Evolutionary conservation across 116 monocot species (phyloP).

Genomic region (Posidonia oceanica): DNA sequence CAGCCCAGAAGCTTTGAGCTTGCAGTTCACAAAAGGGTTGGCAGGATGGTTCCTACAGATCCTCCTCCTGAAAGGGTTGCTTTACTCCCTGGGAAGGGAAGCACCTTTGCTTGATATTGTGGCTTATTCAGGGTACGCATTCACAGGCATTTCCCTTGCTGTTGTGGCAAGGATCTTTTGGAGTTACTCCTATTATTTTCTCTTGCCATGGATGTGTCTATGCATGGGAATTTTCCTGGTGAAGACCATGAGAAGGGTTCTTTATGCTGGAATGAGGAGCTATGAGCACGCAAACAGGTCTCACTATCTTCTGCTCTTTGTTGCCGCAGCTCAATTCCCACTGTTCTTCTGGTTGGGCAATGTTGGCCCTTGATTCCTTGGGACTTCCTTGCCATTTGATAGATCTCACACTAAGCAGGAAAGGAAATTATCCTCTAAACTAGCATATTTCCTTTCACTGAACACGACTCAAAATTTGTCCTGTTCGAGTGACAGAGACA

Average conservation of each 20-base stretch:
- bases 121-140: conserved; percentile 40
- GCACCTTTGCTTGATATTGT: conserved; percentile 40
- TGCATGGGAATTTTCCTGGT: conserved; percentile 46
- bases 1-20: conserved; percentile 31
- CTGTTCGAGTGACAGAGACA: no score
- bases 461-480: no score
- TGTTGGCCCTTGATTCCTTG: conserved; percentile 5
- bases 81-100: conserved; percentile 40
- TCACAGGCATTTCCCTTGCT: conserved; percentile 31
- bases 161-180: conserved; percentile 23
- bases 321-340: conserved; percentile 33
- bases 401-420: no score
- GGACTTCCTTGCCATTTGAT: no score
- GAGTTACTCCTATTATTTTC: conserved; percentile 25
- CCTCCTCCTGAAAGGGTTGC: conserved; percentile 25
- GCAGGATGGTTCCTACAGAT: conserved; percentile 41
- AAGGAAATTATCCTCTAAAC: no score
- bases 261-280: conserved; percentile 24
- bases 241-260: conserved; percentile 46
- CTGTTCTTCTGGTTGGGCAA: conserved; percentile 43
- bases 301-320: conserved; percentile 35
- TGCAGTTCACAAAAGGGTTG: conserved; percentile 41
- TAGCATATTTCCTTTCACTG: no score
- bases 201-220: conserved; percentile 30
- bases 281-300: conserved; percentile 32